Evolutionary conservation across 2,329 filamentous ascomycete species (phyloP), one percentile per base, ranked within the genome.

Genomic region (Elsinoe arachidis): DNA sequence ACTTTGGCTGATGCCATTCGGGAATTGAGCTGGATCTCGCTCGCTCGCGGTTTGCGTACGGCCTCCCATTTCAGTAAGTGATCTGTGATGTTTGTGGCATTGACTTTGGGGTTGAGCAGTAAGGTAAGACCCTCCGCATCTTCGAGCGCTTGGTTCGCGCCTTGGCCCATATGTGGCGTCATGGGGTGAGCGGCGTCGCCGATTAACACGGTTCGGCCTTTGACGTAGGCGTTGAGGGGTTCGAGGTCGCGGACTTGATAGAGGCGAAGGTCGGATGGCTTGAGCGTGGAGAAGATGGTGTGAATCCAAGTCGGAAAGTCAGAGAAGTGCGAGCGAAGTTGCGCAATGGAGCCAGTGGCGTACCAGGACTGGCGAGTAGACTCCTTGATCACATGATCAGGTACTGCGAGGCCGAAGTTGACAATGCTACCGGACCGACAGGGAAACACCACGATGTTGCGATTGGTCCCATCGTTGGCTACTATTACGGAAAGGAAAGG

Each of bases 111-210:
- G 17, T n/a, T 7, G 26, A 35, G 30, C 34, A 53, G 49, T 10
- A 53, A 11, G 33, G 33, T 21, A 3, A 53, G 34, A 11, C 49
- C 69, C 15, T 70, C 68, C 0, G 67, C 70, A 53, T 73, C 72
- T 61, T 74, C 72, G 33, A 73, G 67, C 1, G 68, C 67, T 54
- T 73, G 70, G 26, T 66, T 70, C 0, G 69, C 71, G 1, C 72
- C 72, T 58, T 74, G 71, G 2, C 68, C 72, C 46, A 70, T 69
- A 1, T 69, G 72, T 2, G 72, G 73, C 5, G 72, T 62, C 59
- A 62, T 68, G 2, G 67, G 65, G 58, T 70, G 68, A 10, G 68
- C 68, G 6, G 67, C 66, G 53, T 70, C 68, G 1, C 68, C 68
- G 11, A 69, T 64, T 17, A 70, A 49, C 14, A 63, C 62, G 10